phyloP scores from a whole-genome alignment of 148 eudicot genomes.

The Chenopodium formosanum region DNA sequence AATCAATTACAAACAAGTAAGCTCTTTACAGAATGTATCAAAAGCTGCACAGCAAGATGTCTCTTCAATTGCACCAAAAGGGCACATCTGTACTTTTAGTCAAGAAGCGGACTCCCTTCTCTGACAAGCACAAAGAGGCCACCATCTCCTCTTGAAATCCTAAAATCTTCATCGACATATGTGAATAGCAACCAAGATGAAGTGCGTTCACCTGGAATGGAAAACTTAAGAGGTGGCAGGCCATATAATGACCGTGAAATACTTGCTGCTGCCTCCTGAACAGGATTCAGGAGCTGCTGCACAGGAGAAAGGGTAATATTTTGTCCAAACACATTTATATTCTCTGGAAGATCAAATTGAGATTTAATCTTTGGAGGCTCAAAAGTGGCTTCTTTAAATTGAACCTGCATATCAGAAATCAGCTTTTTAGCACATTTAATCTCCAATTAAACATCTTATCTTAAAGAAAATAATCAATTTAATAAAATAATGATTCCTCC shows the following conservation, averaged over 20 bases:
- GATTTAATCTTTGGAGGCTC: constrained; percentile 90
- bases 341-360: constrained; percentile 67
- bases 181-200: constrained; percentile 81
- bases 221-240: constrained; percentile 68
- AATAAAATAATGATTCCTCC: too few species aligned
- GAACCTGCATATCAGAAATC: constrained; percentile 50
- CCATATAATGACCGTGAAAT: constrained; percentile 56
- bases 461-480: not conserved
- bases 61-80: not conserved
- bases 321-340: constrained; percentile 77
- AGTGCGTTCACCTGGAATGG: constrained; percentile 74
- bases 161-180: constrained; percentile 82
- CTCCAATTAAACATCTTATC: not conserved
- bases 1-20: constrained; percentile 9
- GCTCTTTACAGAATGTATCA: constrained; percentile 25
- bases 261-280: constrained; percentile 67
- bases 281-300: constrained; percentile 72
- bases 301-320: constrained; percentile 61
- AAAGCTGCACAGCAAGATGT: not conserved
- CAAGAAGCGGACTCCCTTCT: constrained; percentile 83
- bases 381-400: constrained; percentile 80
- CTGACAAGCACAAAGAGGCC: constrained; percentile 91
- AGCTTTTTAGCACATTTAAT: not conserved
- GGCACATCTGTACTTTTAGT: constrained; percentile 31
- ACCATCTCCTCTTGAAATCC: constrained; percentile 96